Evolutionary conservation across 352 stramenopile species (phyloP), one percentile per base, ranked within the genome.

Genomic region (Plasmopara halstedii): DNA sequence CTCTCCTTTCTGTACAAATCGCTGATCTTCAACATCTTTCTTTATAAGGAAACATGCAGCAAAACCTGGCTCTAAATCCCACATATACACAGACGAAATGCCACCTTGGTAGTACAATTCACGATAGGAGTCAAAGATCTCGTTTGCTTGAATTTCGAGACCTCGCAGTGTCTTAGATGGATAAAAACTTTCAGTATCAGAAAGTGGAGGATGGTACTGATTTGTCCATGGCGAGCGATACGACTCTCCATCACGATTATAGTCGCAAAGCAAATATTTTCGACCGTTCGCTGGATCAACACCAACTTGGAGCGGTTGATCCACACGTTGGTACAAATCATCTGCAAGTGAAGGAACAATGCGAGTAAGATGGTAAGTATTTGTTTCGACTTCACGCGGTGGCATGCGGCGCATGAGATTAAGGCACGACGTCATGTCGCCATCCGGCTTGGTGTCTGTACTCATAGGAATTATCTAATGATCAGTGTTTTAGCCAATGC

Each of bases 81-180:
- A 98, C 67, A 98, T 92, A 71, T 98, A 98, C 23, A 97, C 94
- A 10, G 81, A 94, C 18, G 87, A 97, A 39, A 94, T 80, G 32
- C 87, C 88, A 9, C 86, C 82, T 49, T 95, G 84, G 66, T 98
- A 99, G 67, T 99, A 99, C 27, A 98, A 70, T 62, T 97, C 85
- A 14, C 87, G 70, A 67, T 99, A 99, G 40, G 88, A 83, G 63
- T 98, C 93, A 58, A 98, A 98, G 47, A 98, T 88, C 67, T 98
- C 88, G 64, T 98, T 98, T 10, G 87, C 83, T 39, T 97, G 66
- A 17, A 95, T 58, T 66, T 99, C 94, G 13, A 98, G 69, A 46
- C 84, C 67, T 4, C 91, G 81, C 19, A 98, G 50, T 34, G 80
- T 79, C 53, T 96, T 76, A 0, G 84, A 95, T 5, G 89, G 87